These are phyloP conservation scores for Nothophaeocryptopus gaeumannii DNA, from an alignment of 2,329 filamentous ascomycete genomes.

Conservation along the genomic window DNA sequence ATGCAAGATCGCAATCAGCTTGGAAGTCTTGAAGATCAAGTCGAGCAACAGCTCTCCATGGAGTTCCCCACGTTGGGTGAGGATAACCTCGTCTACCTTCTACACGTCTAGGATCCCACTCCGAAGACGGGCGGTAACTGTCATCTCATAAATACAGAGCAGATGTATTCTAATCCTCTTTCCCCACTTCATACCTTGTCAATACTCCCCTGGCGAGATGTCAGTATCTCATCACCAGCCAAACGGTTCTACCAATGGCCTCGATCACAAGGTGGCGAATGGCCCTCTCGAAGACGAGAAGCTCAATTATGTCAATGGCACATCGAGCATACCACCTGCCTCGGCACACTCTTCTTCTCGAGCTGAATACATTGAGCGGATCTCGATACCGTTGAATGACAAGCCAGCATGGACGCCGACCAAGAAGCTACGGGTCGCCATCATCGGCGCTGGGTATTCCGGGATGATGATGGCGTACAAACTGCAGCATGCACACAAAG, in stretches of 20 bases:
- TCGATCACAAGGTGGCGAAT: neutral
- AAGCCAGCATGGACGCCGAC: conserved; percentile 19
- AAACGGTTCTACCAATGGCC: neutral
- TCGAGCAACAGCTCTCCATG: too few relatives aligned
- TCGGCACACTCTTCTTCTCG: neutral
- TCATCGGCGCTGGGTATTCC: conserved; percentile 36
- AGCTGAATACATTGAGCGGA: conserved; percentile 7
- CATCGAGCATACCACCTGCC: neutral
- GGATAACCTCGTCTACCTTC: too few relatives aligned
- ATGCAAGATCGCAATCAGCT: too few relatives aligned
- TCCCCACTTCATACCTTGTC: too few relatives aligned
- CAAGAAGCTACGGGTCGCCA: conserved; percentile 24
- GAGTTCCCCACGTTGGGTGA: too few relatives aligned
- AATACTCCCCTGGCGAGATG: neutral
- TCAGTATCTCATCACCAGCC: too few relatives aligned
- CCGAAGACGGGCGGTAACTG: too few relatives aligned
- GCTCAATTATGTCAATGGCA: neutral
- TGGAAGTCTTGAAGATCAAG: too few relatives aligned
- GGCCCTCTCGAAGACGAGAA: neutral
- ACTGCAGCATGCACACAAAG: conserved; percentile 32
- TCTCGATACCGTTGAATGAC: conserved; percentile 18
- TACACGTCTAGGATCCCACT: too few relatives aligned
- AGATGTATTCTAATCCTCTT: too few relatives aligned
- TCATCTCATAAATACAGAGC: too few relatives aligned
- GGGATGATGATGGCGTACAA: conserved; percentile 41